These are phyloP conservation scores for Phaeolepiota aurea DNA, from an alignment of 768 basidiomycete genomes.

Conservation along the genomic window DNA sequence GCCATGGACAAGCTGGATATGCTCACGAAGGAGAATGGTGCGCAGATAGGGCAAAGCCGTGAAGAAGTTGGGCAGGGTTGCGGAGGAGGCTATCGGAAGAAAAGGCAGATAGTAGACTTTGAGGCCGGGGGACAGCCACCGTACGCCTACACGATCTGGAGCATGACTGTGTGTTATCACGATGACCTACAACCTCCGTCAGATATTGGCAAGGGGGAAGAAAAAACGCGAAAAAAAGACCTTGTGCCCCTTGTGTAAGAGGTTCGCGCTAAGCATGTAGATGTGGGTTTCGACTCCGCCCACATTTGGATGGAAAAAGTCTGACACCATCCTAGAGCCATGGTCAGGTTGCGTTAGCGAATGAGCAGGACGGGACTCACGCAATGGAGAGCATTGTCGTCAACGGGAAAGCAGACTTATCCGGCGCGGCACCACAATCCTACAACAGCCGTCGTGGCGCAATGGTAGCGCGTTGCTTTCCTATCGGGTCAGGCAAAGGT, in stretches of 20 bases:
- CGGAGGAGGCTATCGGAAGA: constrained; percentile 80
- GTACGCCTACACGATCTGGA: constrained; percentile 78
- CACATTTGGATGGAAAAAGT: constrained; percentile 92
- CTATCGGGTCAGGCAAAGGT: background rate
- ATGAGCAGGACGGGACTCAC: constrained; percentile 9
- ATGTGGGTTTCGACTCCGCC: constrained; percentile 98
- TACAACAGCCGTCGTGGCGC: constrained; percentile 1
- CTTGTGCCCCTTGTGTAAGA: constrained; percentile 80
- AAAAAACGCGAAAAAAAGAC: constrained; percentile 32
- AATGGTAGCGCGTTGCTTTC: constrained; percentile 3
- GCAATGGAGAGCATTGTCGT: too few species aligned
- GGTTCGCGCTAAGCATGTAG: constrained; percentile 81
- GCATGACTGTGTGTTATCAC: constrained; percentile 91
- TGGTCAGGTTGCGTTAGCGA: too few species aligned
- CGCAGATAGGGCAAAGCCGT: constrained; percentile 89
- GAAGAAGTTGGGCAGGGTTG: constrained; percentile 92
- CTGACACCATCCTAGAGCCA: constrained; percentile 75
- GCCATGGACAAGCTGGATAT: constrained; percentile 80
- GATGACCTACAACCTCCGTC: constrained; percentile 54
- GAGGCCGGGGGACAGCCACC: constrained; percentile 79
- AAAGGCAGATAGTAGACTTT: constrained; percentile 96
- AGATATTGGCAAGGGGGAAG: background rate
- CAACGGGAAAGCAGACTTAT: too few species aligned
- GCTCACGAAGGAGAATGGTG: constrained; percentile 80
- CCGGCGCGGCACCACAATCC: too few species aligned